A percentile compares a stretch with the other conserved stretches of the same genome.
phyloP scores from a whole-genome alignment of 345 rosid species.

The Eucalyptus cloeziana region DNA sequence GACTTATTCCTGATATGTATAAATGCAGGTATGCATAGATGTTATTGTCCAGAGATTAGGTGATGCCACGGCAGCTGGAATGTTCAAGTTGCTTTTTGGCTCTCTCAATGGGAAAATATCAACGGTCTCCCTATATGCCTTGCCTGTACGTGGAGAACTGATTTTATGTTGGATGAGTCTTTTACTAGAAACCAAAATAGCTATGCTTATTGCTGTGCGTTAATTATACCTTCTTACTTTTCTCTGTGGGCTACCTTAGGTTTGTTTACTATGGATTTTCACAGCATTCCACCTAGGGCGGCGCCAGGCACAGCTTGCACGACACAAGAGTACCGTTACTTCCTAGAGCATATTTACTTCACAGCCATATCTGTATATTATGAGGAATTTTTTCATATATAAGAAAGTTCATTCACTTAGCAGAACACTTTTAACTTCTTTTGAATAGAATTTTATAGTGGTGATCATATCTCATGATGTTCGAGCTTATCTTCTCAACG shows the following conservation, averaged over 20 bases:
- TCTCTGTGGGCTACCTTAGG: conserved; percentile 16
- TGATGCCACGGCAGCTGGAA: conserved; percentile 92
- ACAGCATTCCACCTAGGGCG: conserved; percentile 69
- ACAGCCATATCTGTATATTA: neutral
- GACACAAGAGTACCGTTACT: conserved; percentile 6
- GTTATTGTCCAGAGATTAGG: conserved; percentile 90
- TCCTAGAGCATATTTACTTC: neutral
- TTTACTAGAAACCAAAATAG: neutral
- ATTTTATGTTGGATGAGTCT: neutral
- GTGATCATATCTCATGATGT: neutral
- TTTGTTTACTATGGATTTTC: conserved; percentile 59
- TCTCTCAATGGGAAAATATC: conserved; percentile 53
- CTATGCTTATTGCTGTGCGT: neutral
- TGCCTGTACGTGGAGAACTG: conserved; percentile 44
- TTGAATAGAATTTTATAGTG: neutral
- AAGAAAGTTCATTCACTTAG: neutral
- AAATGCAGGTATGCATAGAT: conserved; percentile 70
- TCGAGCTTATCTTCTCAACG: neutral
- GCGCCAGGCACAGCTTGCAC: conserved; percentile 63
- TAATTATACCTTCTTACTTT: neutral
- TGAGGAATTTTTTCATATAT: neutral
- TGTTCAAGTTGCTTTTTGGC: conserved; percentile 64
- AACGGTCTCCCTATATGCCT: conserved; percentile 57
- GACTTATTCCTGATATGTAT: neutral
- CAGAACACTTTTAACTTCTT: neutral